Conservation (phyloP, 345 rosid species). For the Sapria himalayana region DNA sequence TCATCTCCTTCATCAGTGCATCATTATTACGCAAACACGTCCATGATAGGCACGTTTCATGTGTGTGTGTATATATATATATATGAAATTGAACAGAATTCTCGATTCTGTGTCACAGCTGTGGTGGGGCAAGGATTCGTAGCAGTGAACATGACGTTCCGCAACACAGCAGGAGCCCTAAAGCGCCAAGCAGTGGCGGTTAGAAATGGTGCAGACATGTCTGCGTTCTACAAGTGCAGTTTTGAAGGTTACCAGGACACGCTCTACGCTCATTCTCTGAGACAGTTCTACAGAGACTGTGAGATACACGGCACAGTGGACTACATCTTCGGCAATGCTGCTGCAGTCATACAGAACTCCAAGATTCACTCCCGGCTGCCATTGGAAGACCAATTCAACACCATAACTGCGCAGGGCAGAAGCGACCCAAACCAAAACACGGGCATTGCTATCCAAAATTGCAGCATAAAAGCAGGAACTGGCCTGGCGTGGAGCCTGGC, state of each 20-base stretch:
- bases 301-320: slow-evolving; percentile 37
- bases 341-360: slow-evolving; percentile 20
- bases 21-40: too few relatives aligned
- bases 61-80: too few relatives aligned
- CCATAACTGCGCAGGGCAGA: slow-evolving; percentile 27
- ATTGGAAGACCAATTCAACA: slow-evolving; percentile 9
- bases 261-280: slow-evolving; percentile 25
- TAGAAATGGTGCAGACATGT: slow-evolving; percentile 28
- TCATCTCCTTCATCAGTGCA: too few relatives aligned
- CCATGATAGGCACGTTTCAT: too few relatives aligned
- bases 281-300: slow-evolving; percentile 34
- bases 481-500: slow-evolving; percentile 18
- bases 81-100: too few relatives aligned
- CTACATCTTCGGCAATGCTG: slow-evolving; percentile 31
- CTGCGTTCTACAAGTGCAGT: slow-evolving; percentile 16
- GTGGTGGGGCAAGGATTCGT: slow-evolving; percentile 24
- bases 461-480: slow-evolving; percentile 11
- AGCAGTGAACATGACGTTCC: slow-evolving; percentile 26
- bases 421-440: slow-evolving; percentile 29
- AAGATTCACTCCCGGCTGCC: slow-evolving; percentile 13
- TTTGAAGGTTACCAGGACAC: slow-evolving; percentile 45
- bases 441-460: slow-evolving; percentile 18
- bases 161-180: slow-evolving; percentile 33
- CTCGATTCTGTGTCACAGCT: slow-evolving; percentile 16
- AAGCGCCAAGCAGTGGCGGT: slow-evolving; percentile 41